A percentile compares a stretch with the other conserved stretches of the same genome.
These are phyloP conservation scores for Magnaporthiopsis rhizophila DNA, from an alignment of 2,329 filamentous ascomycete species.

Conservation along the genomic window DNA sequence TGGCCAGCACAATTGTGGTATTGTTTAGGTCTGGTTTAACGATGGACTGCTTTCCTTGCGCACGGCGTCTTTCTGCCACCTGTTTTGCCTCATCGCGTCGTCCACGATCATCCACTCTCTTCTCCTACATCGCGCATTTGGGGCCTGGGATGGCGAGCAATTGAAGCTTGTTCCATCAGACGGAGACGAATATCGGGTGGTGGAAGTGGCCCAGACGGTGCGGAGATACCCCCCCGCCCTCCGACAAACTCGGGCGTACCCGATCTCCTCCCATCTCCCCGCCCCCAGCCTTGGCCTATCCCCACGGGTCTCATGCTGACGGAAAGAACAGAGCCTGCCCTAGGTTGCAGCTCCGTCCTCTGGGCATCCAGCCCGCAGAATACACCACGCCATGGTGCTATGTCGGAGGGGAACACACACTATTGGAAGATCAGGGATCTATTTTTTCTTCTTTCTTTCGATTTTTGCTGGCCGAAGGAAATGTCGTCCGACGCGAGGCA, in stretches of 20 bases:
- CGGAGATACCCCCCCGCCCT: background rate
- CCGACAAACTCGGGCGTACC: too few relatives aligned
- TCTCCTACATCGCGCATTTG: background rate
- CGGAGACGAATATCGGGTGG: background rate
- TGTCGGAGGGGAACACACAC: background rate
- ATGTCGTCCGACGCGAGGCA: background rate
- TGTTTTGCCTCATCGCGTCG: too few relatives aligned
- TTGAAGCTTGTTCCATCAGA: background rate
- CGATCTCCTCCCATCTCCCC: background rate
- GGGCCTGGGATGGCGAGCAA: background rate
- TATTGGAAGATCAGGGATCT: background rate
- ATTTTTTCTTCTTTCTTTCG: background rate
- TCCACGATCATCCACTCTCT: too few relatives aligned
- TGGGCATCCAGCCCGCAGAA: background rate
- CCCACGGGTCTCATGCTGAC: background rate
- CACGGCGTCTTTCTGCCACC: too few relatives aligned
- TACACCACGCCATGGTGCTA: background rate
- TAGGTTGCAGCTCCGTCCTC: too few relatives aligned
- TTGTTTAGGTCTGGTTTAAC: too few relatives aligned
- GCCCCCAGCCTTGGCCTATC: background rate
- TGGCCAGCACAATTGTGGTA: too few relatives aligned
- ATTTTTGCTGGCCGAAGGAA: background rate
- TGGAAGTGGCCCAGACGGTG: background rate
- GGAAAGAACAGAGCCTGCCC: background rate
- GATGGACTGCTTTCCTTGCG: too few relatives aligned